Evolutionary conservation across 495 filamentous ascomycete species (phyloP), one percentile per base, ranked within the genome.

Genomic region (Talaromyces nanjingensis): DNA sequence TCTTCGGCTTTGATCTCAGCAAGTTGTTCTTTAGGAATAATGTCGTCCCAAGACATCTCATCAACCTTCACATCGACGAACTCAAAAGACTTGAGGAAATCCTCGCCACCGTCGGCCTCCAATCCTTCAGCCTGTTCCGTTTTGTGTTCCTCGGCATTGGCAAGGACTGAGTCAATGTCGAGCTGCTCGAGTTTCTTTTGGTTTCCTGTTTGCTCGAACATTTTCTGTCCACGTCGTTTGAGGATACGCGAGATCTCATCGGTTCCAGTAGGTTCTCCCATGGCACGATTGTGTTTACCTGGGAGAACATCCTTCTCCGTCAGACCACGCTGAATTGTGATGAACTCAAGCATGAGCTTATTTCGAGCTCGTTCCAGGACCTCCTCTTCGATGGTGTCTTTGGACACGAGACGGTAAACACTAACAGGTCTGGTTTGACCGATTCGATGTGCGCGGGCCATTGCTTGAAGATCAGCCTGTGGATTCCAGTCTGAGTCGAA

Each of bases 401-500:
- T 97, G 4, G 94, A 94, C 9, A 98, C 93, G 24, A 99, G 80
- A 29, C 94, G 86, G 70, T 97, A 99, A 33, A 99, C 90, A 67
- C 87, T 97, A 63, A 99, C 94, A 42, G 96, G 92, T 62, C 86
- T 91, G 70, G 92, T 96, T 75, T 99, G 94, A 1, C 94, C 94
- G 62, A 99, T 99, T 68, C 94, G 89, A 75, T 99, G 96, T 56
- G 96, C 96, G 67, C 94, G 87, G 53, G 94, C 93, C 94, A 99
- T 99, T 20, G 94, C 94, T 68, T 99, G 94, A 61, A 99, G 78
- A 81, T 99, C 94, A 0, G 94, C 94, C 72, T 99, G 94, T 14
- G 94, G 94, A 65, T 99, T 99, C 96, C 96, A 99, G 71, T 99
- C 94, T 0, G 96, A 98, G 72, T 99, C 94, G 68, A 98, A 98